Evolutionary conservation across 2,329 filamentous ascomycete genomes (phyloP).

Genomic region (Alternaria arbusti): DNA sequence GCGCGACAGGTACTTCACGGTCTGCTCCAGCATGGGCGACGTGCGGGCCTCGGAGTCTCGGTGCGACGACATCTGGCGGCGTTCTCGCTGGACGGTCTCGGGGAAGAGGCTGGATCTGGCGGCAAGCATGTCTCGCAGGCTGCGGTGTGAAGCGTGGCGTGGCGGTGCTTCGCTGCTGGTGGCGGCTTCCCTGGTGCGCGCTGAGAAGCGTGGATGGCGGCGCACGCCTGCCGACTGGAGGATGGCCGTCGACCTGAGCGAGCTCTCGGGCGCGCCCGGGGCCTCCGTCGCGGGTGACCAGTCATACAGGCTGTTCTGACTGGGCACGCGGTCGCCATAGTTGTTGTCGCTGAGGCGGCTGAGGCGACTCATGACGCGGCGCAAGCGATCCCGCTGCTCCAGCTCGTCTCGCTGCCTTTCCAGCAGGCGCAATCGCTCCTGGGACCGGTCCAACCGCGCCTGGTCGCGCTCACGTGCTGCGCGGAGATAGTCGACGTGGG

Average conservation of each 20-base stretch:
- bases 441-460: slow-evolving; percentile 24
- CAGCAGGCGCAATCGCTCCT: slow-evolving; percentile 38
- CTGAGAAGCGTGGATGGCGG: slow-evolving; percentile 48
- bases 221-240: slow-evolving; percentile 46
- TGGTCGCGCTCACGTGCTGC: slow-evolving; percentile 45
- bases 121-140: slow-evolving; percentile 36
- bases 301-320: slow-evolving; percentile 63
- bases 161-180: slow-evolving; percentile 48
- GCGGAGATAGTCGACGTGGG: slow-evolving; percentile 47
- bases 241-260: slow-evolving; percentile 50
- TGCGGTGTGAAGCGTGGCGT: slow-evolving; percentile 24
- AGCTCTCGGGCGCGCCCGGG: slow-evolving; percentile 38
- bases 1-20: slow-evolving; percentile 66
- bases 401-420: slow-evolving; percentile 47
- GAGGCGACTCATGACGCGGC: slow-evolving; percentile 54
- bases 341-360: slow-evolving; percentile 51
- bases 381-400: slow-evolving; percentile 50
- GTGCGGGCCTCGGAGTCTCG: slow-evolving; percentile 25
- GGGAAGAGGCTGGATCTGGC: slow-evolving; percentile 20
- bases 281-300: slow-evolving; percentile 60
- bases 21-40: slow-evolving; percentile 59
- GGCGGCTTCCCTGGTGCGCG: slow-evolving; percentile 40
- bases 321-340: slow-evolving; percentile 62
- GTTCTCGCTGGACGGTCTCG: slow-evolving; percentile 7
- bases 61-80: slow-evolving; percentile 7